Base-by-base conservation (phyloP, 768 basidiomycete genomes). In the Crucibulum laeve region DNA sequence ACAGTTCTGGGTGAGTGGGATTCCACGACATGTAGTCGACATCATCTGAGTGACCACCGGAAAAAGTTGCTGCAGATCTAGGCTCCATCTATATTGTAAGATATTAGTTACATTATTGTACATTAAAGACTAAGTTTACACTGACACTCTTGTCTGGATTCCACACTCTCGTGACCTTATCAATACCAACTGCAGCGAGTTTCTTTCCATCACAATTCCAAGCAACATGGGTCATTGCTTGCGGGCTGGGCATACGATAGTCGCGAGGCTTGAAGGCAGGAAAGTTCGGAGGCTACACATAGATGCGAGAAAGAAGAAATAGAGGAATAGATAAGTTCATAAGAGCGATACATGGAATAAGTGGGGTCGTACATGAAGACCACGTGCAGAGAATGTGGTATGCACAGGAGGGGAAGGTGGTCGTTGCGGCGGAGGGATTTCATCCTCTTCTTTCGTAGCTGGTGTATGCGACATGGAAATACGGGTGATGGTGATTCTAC, bases 21-120 rank as follows among this genome's bases (percentile, higher is more conserved):
- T 88, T 88, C 87, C 88, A 91, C 5, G 86, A 79, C 32, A 90
- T 65, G 47, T 88, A 80, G 53, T 91, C 88, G n/a, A 85, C 82
- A 35, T 88, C 87, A 43, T 87, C 86, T 2, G 75, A 70, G 49
- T 90, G 88, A 5, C 79, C 87, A 17, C 87, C 85, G 1, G 81
- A 74, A 45, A 79, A 87, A 13, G 74, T 66, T 1, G 74, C 66
- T 13, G 87, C 83, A 13, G 80, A 72, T 50, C 87, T 75, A 18
- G 74, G 62, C 35, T 91, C 87, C 71, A 88, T 79, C 87, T 90
- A 51, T 10, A 34, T 10, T 46, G 18, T 10, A 14, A 30, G 19
- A 33, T 19, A 18, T 11, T 2, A 38, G 17, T 3, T 17, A 22
- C 11, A 18, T 15, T 48, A n/a, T 42, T 14, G 24, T 23, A 8